Conservation (phyloP, 805 yeast species). For the Yamadazyma takamatsuzukensis region DNA sequence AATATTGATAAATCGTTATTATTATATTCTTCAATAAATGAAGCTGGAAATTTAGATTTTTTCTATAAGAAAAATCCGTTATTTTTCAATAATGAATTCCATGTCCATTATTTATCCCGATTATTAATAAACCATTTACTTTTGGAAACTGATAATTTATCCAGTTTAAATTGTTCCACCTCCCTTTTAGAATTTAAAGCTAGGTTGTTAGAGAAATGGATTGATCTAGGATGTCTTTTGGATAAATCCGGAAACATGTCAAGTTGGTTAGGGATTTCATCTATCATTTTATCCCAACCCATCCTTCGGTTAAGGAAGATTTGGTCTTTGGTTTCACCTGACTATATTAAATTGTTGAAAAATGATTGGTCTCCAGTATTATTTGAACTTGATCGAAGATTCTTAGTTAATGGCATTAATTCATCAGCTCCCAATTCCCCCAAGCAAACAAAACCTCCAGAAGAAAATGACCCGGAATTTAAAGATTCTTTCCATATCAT, state of each 20-base stretch:
- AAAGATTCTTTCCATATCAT: constrained; percentile 61
- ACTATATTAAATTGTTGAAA: constrained; percentile 55
- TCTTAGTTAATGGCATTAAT: constrained; percentile 39
- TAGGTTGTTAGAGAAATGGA: constrained; percentile 73
- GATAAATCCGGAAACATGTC: constrained; percentile 89
- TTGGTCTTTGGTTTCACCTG: constrained; percentile 70
- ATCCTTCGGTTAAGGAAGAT: constrained; percentile 66
- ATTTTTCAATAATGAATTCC: constrained; percentile 60
- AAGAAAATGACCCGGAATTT: constrained; percentile 1
- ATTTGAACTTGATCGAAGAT: constrained; percentile 79
- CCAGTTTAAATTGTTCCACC: constrained; percentile 11
- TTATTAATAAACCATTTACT: constrained; percentile 68
- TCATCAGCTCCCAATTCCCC: constrained; percentile 14
- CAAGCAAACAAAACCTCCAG: constrained; percentile 1
- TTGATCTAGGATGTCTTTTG: constrained; percentile 71
- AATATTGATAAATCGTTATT: constrained; percentile 72
- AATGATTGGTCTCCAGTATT: constrained; percentile 92
- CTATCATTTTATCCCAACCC: constrained; percentile 78
- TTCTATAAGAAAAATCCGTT: constrained; percentile 66
- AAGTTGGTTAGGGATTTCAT: constrained; percentile 88
- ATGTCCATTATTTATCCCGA: constrained; percentile 76
- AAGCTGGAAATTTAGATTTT: constrained; percentile 17
- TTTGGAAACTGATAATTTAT: constrained; percentile 35
- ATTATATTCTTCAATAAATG: constrained; percentile 46
- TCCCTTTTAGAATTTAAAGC: constrained; percentile 49